These are phyloP conservation scores for Arabidopsis suecica DNA, from an alignment of 345 rosid species.

Conservation along the genomic window DNA sequence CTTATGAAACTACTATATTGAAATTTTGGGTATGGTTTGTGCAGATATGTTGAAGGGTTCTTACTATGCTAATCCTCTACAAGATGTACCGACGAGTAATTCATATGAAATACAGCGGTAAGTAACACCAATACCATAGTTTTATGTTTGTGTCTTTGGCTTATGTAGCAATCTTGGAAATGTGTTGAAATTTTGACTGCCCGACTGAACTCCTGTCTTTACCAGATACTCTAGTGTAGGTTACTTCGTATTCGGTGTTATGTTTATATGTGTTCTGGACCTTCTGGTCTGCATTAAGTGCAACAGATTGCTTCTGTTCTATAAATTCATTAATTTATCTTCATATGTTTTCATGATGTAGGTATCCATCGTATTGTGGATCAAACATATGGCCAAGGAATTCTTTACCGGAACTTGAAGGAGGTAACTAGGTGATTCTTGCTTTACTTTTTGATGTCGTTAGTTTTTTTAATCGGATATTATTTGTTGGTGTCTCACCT, in stretches of 20 bases:
- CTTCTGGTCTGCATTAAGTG: not conserved
- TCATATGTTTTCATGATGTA: constrained; percentile 45
- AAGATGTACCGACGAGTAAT: constrained; percentile 78
- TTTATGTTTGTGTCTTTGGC: constrained; percentile 27
- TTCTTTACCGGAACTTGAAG: constrained; percentile 85
- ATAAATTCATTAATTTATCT: not conserved
- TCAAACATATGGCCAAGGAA: constrained; percentile 84
- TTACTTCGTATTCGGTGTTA: not conserved
- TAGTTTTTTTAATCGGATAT: constrained; percentile 10
- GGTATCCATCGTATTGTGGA: constrained; percentile 91
- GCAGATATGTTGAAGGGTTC: constrained; percentile 88
- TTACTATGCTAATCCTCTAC: constrained; percentile 80
- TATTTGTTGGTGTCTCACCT: not conserved
- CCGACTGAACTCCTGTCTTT: not conserved
- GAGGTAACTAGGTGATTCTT: constrained; percentile 53
- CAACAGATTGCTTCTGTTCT: not conserved
- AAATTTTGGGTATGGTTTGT: constrained; percentile 20
- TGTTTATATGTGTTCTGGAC: not conserved
- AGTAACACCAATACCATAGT: not conserved
- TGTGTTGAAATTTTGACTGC: constrained; percentile 24
- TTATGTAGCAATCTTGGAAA: not conserved
- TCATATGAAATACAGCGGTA: constrained; percentile 61
- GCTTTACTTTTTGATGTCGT: constrained; percentile 14
- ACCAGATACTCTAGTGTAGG: not conserved
- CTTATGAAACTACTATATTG: not conserved